phyloP scores from a whole-genome alignment of 2,329 filamentous ascomycete species.

The Curvularia verruculosa region DNA sequence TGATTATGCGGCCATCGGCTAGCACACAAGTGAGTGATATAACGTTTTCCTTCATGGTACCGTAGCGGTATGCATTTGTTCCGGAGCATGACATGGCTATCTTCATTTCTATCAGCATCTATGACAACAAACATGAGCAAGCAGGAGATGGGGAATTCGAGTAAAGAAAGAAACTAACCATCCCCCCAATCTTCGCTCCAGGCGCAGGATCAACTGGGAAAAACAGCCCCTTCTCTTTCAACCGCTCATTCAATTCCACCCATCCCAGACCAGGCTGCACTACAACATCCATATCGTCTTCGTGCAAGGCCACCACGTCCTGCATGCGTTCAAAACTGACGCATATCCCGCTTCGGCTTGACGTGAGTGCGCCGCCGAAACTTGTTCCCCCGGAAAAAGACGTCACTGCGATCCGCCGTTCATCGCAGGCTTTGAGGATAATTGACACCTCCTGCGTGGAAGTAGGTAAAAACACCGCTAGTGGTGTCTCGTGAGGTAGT shows the following conservation, averaged over 20 bases:
- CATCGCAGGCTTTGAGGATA: conserved; percentile 84
- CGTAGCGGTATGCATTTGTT: conserved; percentile 90
- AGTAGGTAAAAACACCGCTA: conserved; percentile 72
- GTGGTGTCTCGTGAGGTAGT: conserved; percentile 45
- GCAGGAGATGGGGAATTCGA: neutral
- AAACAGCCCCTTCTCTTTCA: conserved; percentile 72
- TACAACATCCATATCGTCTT: conserved; percentile 66
- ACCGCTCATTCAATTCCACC: conserved; percentile 78
- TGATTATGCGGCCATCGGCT: conserved; percentile 85
- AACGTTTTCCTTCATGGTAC: conserved; percentile 93
- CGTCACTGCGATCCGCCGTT: conserved; percentile 79
- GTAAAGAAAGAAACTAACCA: conserved; percentile 61
- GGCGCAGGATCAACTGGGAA: conserved; percentile 93
- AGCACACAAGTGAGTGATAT: conserved; percentile 83
- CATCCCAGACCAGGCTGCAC: conserved; percentile 73
- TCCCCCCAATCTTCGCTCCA: conserved; percentile 87
- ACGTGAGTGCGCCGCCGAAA: conserved; percentile 83
- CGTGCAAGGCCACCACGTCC: conserved; percentile 79
- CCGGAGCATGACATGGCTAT: conserved; percentile 70
- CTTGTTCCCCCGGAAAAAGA: conserved; percentile 86
- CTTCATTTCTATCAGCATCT: conserved; percentile 7
- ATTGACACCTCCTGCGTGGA: conserved; percentile 78
- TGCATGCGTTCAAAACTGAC: conserved; percentile 86
- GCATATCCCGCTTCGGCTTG: conserved; percentile 79
- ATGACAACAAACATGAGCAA: neutral